A percentile compares a stretch with the other conserved stretches of the same genome.
Conservation (phyloP, 805 yeast species). For the Clavispora asparagi region DNA sequence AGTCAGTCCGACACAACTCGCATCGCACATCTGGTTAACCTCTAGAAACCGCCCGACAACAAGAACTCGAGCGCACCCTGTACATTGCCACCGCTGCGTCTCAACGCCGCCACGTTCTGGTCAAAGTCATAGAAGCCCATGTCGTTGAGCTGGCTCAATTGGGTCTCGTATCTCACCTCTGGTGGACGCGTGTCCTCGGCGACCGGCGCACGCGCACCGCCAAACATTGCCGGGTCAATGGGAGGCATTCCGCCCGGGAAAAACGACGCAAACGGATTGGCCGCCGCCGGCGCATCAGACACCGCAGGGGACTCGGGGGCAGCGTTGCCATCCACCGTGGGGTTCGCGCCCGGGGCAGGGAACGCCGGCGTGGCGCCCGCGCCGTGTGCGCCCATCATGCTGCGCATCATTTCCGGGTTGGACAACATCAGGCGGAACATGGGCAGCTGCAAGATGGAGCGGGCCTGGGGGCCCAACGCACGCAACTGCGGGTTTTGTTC, state of each 20-base stretch:
- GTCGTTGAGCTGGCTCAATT: constrained; percentile 42
- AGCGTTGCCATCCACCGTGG: constrained; percentile 17
- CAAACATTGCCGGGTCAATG: constrained; percentile 51
- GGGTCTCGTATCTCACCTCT: constrained; percentile 40
- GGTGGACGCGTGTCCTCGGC: constrained; percentile 40
- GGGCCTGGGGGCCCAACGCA: constrained; percentile 82
- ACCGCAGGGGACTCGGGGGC: constrained; percentile 3
- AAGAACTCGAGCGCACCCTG: constrained; percentile 94
- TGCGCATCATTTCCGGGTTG: constrained; percentile 85
- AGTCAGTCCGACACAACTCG: too few species aligned
- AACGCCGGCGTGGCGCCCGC: constrained; percentile 16
- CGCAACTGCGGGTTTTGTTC: constrained; percentile 80
- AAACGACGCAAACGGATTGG: constrained; percentile 37
- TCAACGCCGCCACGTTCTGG: constrained; percentile 81
- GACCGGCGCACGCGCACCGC: constrained; percentile 28
- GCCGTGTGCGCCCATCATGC: constrained; percentile 57
- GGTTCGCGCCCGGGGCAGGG: constrained; percentile 38
- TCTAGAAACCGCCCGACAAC: constrained; percentile 27
- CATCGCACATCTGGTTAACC: too few species aligned
- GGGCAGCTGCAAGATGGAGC: constrained; percentile 81
- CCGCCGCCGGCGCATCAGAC: constrained; percentile 5
- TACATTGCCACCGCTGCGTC: constrained; percentile 95
- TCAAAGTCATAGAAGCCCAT: constrained; percentile 86
- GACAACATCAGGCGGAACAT: constrained; percentile 60
- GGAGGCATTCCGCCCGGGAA: constrained; percentile 32